Evolutionary conservation across 176 grass and related monocot species (phyloP), one percentile per base, ranked within the genome.

Genomic region (Phoenix dactylifera): DNA sequence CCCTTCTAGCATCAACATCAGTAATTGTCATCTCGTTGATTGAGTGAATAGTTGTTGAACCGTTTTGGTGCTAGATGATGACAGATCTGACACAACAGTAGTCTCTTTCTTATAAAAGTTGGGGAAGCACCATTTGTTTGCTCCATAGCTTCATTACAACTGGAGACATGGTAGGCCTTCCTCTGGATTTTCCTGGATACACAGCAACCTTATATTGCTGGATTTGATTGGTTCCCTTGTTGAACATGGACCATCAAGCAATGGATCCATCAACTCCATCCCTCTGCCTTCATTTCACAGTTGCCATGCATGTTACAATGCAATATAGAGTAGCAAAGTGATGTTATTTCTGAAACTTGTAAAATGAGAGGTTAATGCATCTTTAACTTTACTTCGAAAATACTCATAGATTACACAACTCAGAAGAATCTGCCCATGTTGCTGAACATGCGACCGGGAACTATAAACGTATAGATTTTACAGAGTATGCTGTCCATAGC

Each of bases 391-490:
- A 44, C 12, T 44, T 44, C 35, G 12, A 44, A 30, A 44, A 14
- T 44, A 44, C 10, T 14, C 12, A 12, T 44, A 12, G 35, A 7
- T 44, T 44, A 44, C 35, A 14, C 35, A 1, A 3, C 35, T 44
- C 7, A 12, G 35, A 44, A 44, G 35, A 9, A 12, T 10, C 35
- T 44, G 35, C 10, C 35, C 35, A 12, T 44, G 10, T 44, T 14
- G 35, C 10, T 44, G 9, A 44, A 44, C 12, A 65, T 7, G 70
- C 32, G 16, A 14, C 4, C 70, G 59, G 0, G 59, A 64, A 52
- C 74, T 84, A 71, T 70, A 75, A 0, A 74, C 67, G 30, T 84
- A 20, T 71, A 0, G 59, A 29, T 24, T 79, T 79, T 22, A 60
- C 44, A 4, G 71, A 79, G 14, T 79, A 18, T 60, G 70, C 1